Base-by-base conservation (phyloP, 169 alveolate genomes). In the Plasmodium inui region DNA sequence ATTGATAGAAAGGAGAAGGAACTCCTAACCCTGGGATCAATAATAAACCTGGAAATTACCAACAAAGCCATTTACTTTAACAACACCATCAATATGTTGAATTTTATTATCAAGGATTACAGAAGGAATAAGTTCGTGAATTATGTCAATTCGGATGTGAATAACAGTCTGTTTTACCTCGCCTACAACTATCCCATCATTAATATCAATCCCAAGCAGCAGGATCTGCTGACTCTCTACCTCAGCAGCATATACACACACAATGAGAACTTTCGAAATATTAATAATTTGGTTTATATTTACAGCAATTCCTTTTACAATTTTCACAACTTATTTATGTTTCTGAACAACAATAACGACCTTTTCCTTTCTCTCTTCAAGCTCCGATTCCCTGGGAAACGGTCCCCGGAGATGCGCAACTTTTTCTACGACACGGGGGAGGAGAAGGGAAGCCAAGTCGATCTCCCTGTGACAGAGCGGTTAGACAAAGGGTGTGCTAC, bases 221-320 rank as follows among this genome's bases (percentile, higher is more conserved):
- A 78, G 53, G 82, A 88, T 14, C 55, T 88, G 0, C 46, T 88
- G 14, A 88, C 82, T 30, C 34, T 88, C 0, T 88, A 78, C 53
- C 41, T 88, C 34, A 88, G 80, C 9, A 50, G 81, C 28, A 61
- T 88, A 88, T 88, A 88, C 71, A 76, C 30, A 7, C 30, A 80
- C 19, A 88, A 88, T 37, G 90, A 78, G 32, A 9, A 88, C 28
- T 88, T 88, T 32, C 39, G 94, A 67, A 88, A 88, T 19, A 71
- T 88, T 14, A 88, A 88, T 28, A 79, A 79, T 19, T 55, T 88
- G 26, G 73, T 78, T 26, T 88, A 32, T 34, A 88, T 88, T 37
- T 88, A 88, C 46, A 88, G 94, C 34, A 88, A 88, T 30, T 88
- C 19, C 57, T 78, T 79, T 32, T 88, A 88, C 61, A 88, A 88